Evolutionary conservation across 2,329 filamentous ascomycete genomes (phyloP), one percentile per base, ranked within the genome.

Genomic region (Aspergillus bombycis): DNA sequence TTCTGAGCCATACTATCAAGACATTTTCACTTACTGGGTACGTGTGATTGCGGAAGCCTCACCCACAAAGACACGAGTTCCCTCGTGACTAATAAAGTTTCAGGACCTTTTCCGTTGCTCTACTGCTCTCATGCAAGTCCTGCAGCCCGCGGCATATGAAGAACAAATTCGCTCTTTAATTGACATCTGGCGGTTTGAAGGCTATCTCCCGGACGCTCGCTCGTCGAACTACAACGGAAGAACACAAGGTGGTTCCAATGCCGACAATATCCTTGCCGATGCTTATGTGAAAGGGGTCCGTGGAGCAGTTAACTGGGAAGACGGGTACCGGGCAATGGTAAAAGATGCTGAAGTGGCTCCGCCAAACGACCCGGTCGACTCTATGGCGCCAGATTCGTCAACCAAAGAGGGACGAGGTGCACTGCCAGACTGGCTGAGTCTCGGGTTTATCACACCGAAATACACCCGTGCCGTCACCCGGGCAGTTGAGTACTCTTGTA

Each of bases 261-360:
- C 86, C 4, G 89, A 92, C 72, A 91, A 90, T 62, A 84, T 92
- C 4, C 84, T 92, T 19, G 89, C 89, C 2, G 90, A 92, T 70
- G 90, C 89, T 0, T 92, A 86, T 65, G 83, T 91, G 34, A 92
- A 92, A 73, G 88, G 88, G 0, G 80, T 90, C 4, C 73, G 73
- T 14, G 88, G 87, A 5, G 78, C 78, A 4, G 79, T 92, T 50
- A 80, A 91, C 74, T 92, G 89, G 90, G 77, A 81, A 3, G 84
- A 86, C 60, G 88, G 83, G 4, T 89, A 86, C 68, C 77, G 80
- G 6, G 87, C 88, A 54, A 89, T 91, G 88, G 78, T 86, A 10
- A 89, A 86, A 53, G 85, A 93, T 67, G 90, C 89, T 14, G 88
- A 92, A 75, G 81, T 85, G 8, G 81, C 83, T 0, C 88, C 89